Conservation (phyloP, 306 rosid species). For the Lithocarpus polystachyus region DNA sequence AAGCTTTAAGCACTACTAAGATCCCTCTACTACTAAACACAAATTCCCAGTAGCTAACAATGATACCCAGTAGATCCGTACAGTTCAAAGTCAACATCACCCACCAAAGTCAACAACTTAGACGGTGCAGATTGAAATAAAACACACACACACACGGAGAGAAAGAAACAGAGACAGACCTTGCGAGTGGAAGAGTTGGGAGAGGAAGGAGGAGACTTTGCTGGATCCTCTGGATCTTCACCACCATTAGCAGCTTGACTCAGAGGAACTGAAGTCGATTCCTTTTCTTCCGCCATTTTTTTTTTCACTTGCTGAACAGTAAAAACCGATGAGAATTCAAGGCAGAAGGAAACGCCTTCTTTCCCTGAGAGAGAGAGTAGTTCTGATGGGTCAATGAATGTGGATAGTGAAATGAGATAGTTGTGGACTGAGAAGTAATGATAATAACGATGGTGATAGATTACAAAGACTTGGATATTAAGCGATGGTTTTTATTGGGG, state of each 20-base stretch:
- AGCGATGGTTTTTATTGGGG: not conserved
- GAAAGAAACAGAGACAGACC: slow-evolving; percentile 35
- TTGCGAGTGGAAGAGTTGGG: slow-evolving; percentile 86
- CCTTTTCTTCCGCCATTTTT: slow-evolving; percentile 81
- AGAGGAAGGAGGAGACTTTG: slow-evolving; percentile 67
- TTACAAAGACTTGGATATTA: not conserved
- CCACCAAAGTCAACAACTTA: too few species aligned
- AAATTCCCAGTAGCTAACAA: too few species aligned
- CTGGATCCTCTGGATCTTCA: slow-evolving; percentile 86
- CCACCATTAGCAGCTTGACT: slow-evolving; percentile 73
- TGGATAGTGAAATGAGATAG: too few species aligned
- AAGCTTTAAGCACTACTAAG: too few species aligned
- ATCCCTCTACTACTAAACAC: too few species aligned
- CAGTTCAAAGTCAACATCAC: too few species aligned
- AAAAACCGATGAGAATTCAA: not conserved
- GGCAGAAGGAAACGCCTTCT: not conserved
- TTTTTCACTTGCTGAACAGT: slow-evolving; percentile 1
- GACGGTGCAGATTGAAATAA: too few species aligned
- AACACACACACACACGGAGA: too few species aligned
- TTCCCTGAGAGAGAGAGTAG: not conserved
- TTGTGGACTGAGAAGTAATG: not conserved
- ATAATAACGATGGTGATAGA: not conserved
- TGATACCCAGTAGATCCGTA: too few species aligned
- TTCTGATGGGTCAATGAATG: not conserved
- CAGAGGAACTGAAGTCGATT: slow-evolving; percentile 72